phyloP scores from a whole-genome alignment of 176 grass and related monocot species.

The Ensete glaucum region DNA sequence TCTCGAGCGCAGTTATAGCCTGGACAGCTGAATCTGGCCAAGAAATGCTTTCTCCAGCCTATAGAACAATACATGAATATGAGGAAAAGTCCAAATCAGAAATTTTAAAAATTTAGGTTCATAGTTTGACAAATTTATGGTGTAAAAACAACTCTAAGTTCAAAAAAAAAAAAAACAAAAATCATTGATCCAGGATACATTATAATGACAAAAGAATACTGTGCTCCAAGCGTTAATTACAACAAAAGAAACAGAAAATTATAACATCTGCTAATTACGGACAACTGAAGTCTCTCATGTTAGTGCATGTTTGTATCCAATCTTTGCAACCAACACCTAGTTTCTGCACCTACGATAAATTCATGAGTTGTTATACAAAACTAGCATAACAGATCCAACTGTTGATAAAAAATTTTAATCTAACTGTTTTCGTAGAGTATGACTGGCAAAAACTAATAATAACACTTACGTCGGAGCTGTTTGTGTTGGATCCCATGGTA shows the following conservation, averaged over 20 bases:
- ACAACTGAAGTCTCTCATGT: background rate
- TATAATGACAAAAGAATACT: too few species aligned
- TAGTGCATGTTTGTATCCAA: background rate
- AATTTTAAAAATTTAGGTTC: too few species aligned
- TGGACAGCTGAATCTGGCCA: constrained; percentile 52
- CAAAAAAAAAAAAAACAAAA: background rate
- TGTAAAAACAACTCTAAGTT: too few species aligned
- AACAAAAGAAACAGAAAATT: too few species aligned
- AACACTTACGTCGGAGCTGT: constrained; percentile 41
- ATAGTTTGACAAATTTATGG: too few species aligned
- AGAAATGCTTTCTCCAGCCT: constrained; percentile 57
- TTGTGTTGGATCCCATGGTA: constrained; percentile 29
- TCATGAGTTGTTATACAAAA: too few species aligned
- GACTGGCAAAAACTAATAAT: too few species aligned
- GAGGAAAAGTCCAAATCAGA: too few species aligned
- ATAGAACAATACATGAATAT: constrained; percentile 16
- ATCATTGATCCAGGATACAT: background rate
- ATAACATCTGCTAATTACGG: too few species aligned
- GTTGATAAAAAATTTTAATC: background rate
- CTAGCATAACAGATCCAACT: background rate
- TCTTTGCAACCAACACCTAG: background rate
- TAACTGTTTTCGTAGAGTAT: background rate
- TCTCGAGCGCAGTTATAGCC: constrained; percentile 69
- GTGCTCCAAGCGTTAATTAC: too few species aligned
- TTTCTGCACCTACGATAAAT: too few species aligned